phyloP scores from a whole-genome alignment of 306 rosid species.

The Biancaea sappan region DNA sequence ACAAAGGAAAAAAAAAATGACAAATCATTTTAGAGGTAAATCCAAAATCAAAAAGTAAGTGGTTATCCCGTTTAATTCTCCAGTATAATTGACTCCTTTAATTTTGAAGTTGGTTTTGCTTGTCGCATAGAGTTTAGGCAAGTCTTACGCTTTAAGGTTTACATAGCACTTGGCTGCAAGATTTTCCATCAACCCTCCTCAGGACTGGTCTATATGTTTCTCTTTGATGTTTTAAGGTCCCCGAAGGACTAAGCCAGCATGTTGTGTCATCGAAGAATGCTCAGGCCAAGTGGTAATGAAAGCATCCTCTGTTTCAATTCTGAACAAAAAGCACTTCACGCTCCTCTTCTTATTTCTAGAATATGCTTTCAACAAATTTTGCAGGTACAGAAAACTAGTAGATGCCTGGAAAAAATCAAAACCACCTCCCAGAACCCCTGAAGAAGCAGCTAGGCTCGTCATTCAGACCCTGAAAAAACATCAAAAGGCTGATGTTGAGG shows the following conservation, averaged over 20 bases:
- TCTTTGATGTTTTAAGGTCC: conserved; percentile 56
- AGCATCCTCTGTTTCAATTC: background rate
- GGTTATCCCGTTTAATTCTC: background rate
- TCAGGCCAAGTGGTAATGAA: conserved; percentile 80
- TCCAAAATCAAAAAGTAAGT: background rate
- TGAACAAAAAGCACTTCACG: background rate
- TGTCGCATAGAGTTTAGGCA: background rate
- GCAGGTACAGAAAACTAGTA: conserved; percentile 86
- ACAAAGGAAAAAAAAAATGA: no score
- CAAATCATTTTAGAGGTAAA: no score
- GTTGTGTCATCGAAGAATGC: conserved; percentile 89
- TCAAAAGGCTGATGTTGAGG: conserved; percentile 86
- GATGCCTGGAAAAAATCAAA: conserved; percentile 75
- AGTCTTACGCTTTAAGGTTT: background rate
- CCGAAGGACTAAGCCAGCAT: conserved; percentile 71
- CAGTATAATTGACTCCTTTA: background rate
- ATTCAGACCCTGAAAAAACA: conserved; percentile 69
- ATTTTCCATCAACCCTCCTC: background rate
- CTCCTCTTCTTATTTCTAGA: background rate
- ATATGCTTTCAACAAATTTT: conserved; percentile 16
- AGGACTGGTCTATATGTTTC: background rate
- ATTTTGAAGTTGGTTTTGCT: background rate
- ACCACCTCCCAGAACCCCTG: conserved; percentile 80
- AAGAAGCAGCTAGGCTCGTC: conserved; percentile 78
- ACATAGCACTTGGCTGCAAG: background rate